Conservation (phyloP, 495 filamentous ascomycete genomes). For the Pyrenula massariospora region DNA sequence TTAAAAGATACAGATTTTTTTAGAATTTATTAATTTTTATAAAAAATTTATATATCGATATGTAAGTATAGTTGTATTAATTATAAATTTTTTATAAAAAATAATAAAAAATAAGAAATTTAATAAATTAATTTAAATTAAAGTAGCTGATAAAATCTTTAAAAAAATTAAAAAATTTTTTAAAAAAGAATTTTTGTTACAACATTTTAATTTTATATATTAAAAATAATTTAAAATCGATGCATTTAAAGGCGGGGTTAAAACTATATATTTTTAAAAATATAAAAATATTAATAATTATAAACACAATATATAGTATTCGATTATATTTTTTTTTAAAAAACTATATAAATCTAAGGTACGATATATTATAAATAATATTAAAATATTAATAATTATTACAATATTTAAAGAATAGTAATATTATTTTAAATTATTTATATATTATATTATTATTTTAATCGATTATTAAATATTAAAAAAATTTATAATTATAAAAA, state of each 20-base stretch:
- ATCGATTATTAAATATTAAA: background rate
- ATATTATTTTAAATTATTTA: background rate
- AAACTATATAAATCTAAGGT: background rate
- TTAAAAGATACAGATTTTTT: background rate
- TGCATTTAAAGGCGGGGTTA: too few relatives aligned
- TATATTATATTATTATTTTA: background rate
- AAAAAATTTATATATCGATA: background rate
- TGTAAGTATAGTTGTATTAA: background rate
- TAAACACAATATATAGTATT: background rate
- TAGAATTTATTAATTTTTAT: conserved; percentile 4
- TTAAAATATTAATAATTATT: background rate
- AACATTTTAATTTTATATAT: background rate
- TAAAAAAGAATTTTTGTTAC: conserved; percentile 1
- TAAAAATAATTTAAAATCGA: conserved; percentile 2
- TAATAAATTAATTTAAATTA: background rate
- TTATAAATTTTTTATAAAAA: background rate
- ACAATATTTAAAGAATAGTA: background rate
- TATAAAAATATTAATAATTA: too few relatives aligned
- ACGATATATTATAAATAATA: background rate
- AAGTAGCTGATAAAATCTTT: background rate
- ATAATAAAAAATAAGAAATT: background rate
- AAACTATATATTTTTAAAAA: too few relatives aligned
- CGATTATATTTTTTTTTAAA: background rate
- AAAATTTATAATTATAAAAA: too few relatives aligned
- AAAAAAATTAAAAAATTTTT: background rate